Evolutionary conservation across 2,329 filamentous ascomycete genomes (phyloP), one percentile per base, ranked within the genome.

Genomic region (Malbranchea zuffiana): DNA sequence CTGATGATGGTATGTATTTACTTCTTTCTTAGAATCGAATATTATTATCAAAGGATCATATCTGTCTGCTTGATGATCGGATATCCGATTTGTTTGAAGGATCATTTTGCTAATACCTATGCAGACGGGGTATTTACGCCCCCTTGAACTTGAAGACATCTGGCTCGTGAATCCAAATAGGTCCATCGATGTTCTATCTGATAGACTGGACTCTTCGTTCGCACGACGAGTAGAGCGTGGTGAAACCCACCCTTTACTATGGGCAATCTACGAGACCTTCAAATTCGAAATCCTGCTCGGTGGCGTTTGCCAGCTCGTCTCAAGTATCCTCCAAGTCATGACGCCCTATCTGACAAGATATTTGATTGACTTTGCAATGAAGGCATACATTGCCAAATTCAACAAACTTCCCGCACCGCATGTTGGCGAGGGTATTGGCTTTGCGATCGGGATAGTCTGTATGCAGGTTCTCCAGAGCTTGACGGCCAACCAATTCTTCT

Each of bases 401-500:
- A 57, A 59, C 6, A 60, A 56, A 0, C 45, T 52, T 1, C 68
- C 76, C 0, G 64, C 69, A 1, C 88, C 90, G 0, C 55, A 72
- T 35, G 77, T 96, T 33, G 78, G 78, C 3, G 67, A 69, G 30
- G 90, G 88, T 15, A 66, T 96, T 39, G 88, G 87, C 0, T 66
- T 94, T 20, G 86, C 86, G 1, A 58, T 96, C 39, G 88, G 83
- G 6, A 80, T 96, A 39, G 86, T 82, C 1, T 57, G 71, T 27
- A 90, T 96, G 84, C 87, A 95, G 57, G 69, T 87, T 13, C 53
- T 80, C 7, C 84, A 93, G 59, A 88, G 81, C 55, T 53, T 93
- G 45, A 75, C 76, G 17, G 84, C 78, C 2, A 92, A 87, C 52
- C 88, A 96, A 53, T 95, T 93, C 62, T 80, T 96, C 52, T 96